Base-by-base conservation (phyloP, 2,329 filamentous ascomycete species). In the Aspergillus fumigatus region DNA sequence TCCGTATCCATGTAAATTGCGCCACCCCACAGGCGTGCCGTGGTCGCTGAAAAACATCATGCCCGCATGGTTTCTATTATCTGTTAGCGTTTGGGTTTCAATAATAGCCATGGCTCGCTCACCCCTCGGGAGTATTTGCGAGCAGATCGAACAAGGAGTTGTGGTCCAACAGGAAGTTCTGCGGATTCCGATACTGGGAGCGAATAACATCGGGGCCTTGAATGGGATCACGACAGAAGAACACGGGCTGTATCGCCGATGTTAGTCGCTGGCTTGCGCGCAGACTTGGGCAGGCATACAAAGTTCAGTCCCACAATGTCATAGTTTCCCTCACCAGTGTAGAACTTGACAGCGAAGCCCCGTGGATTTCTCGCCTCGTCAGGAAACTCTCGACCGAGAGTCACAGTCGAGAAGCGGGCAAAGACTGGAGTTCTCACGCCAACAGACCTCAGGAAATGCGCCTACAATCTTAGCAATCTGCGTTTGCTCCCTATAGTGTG, bases 1-100 rank as follows among this genome's bases (percentile, higher is more conserved):
- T 26, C 77, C 75, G 57, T 79, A 79, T 7, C 75, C 74, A 54
- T 76, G 70, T 54, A 73, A 67, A 56, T 69, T 73, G 4, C 73
- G 68, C 75, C 76, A 80, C 23, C 76, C 78, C 11, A 73, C 67
- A 1, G 79, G 79, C 1, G 77, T 81, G 8, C 79, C 79, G 50
- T 79, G 78, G 60, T 82, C 77, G 47, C 73, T 76, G 65, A 81
- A 81, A 62, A 80, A 77, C 75, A 80, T 79, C 57, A 80, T 64
- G 8, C 76, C 75, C 2, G 77, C 77, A 58, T 82, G 79, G 54
- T 79, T 81, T 25, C 68, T 62, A 50, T 27, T 23, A 50, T 4
- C 11, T 5, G 19, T 19, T 52, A 40, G 51, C 4, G 29, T 4
- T 1, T 11, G 11, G 10, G 10, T 14, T 10, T 32, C 10, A 3